Evolutionary conservation across 345 rosid genomes (phyloP), one percentile per base, ranked within the genome.

Genomic region (Salix viminalis): DNA sequence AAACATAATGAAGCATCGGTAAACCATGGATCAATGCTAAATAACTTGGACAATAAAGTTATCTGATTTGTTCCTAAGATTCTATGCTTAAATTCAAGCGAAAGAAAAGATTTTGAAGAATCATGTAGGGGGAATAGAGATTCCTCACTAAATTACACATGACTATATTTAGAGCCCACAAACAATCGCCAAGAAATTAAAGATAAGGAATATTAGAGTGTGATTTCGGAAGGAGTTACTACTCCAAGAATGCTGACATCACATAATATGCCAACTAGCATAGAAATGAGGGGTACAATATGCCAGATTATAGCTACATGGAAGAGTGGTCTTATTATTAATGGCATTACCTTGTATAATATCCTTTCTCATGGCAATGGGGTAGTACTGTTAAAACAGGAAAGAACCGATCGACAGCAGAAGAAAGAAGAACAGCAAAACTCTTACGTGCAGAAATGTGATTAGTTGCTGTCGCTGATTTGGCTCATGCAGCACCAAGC

Each of bases 401-500:
- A 46, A 10, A 7, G 15, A 32, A 77, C 76, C 69, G 79, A 77
- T 73, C 69, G 79, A 61, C 62, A 34, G 15, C 66, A 60, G 52
- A 16, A 41, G 44, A 46, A 60, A 52, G 26, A 50, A 32, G 23
- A 36, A 65, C 73, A 67, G 65, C 61, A 76, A 77, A 75, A 81
- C n/a, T 76, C 80, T 42, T 65, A 56, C 61, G 83, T 72, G 73
- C 69, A 58, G 16, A 36, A 70, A 8, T 68, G 56, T 18, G 21
- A 64, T 50, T 61, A 37, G 72, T 75, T 76, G 80, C 72, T 72
- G 79, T 67, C 26, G 65, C 50, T 32, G 69, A 62, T 68, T 73
- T 64, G 79, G 77, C 75, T 77, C 75, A 60, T 48, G 76, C 56
- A 71, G 77, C 30, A 8, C 76, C 18, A 80, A 67, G 79, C 70